Percentiles rank a stretch among this genome's conserved stretches.
Conservation (phyloP, 2,329 filamentous ascomycete genomes). For the Pseudovirgaria hyperparasitica region DNA sequence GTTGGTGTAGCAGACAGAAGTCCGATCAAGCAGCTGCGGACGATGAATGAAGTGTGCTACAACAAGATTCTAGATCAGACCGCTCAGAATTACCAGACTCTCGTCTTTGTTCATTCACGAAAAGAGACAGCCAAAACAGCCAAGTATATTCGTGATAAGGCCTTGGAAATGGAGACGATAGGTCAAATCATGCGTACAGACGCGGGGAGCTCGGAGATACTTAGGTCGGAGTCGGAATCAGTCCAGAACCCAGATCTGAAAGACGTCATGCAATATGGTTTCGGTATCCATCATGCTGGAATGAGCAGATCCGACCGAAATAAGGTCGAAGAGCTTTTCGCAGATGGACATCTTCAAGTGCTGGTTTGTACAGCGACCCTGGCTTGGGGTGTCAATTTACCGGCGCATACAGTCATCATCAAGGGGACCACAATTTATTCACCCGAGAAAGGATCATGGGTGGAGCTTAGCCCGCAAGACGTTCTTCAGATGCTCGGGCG, state of each 20-base stretch:
- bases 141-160: constrained; percentile 90
- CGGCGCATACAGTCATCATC: constrained; percentile 96
- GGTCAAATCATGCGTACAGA: constrained; percentile 90
- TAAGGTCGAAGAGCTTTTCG: constrained; percentile 88
- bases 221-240: constrained; percentile 71
- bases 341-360: constrained; percentile 82
- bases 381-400: constrained; percentile 97
- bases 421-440: constrained; percentile 98
- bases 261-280: constrained; percentile 87
- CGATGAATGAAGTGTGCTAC: constrained; percentile 98
- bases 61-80: constrained; percentile 96
- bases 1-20: constrained; percentile 96
- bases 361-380: constrained; percentile 96
- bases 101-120: constrained; percentile 95
- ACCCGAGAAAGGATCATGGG: constrained; percentile 96
- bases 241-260: constrained; percentile 82
- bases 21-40: constrained; percentile 96
- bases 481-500: constrained; percentile 97
- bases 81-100: constrained; percentile 91
- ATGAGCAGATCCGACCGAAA: constrained; percentile 93
- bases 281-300: constrained; percentile 96
- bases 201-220: constrained; percentile 76
- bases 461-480: constrained; percentile 93
- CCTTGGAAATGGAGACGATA: constrained; percentile 92
- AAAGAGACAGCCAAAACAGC: constrained; percentile 98